Evolutionary conservation across 305 asterid species (phyloP).

Genomic region (Rubia balearica): DNA sequence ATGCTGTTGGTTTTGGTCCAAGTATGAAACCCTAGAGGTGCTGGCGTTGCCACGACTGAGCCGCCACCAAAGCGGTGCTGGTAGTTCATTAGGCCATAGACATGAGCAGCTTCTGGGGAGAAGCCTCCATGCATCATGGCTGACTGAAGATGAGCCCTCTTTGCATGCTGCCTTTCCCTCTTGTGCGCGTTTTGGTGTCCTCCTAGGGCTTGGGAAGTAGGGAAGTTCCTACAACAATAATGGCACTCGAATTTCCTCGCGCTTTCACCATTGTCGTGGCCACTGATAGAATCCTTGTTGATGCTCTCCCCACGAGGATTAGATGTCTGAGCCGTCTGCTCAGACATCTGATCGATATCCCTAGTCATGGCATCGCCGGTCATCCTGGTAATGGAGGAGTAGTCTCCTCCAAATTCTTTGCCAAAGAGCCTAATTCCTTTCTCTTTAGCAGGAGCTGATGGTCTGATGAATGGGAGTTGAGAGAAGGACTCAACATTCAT

Average conservation of each 20-base stretch:
- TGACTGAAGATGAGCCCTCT: constrained; percentile 36
- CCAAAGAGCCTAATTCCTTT: constrained; percentile 72
- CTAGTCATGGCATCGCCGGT: background rate
- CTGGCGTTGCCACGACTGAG: background rate
- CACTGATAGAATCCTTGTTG: constrained; percentile 1
- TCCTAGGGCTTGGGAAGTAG: constrained; percentile 48
- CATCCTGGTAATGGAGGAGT: background rate
- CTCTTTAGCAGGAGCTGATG: constrained; percentile 32
- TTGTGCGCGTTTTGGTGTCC: constrained; percentile 50
- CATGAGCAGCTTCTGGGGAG: constrained; percentile 28
- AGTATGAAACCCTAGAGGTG: constrained; percentile 12
- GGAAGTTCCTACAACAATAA: constrained; percentile 40
- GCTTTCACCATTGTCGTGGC: constrained; percentile 15
- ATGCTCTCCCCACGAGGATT: constrained; percentile 8
- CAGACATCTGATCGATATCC: background rate
- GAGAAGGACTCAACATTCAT: constrained; percentile 87
- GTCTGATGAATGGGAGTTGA: constrained; percentile 83
- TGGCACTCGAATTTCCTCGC: constrained; percentile 38
- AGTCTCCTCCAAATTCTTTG: constrained; percentile 46
- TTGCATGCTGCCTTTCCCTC: constrained; percentile 43
- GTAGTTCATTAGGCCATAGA: constrained; percentile 34
- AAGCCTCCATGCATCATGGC: constrained; percentile 28
- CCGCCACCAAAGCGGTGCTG: constrained; percentile 14
- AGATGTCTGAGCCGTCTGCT: background rate
- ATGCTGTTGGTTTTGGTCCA: constrained; percentile 14